Conservation (phyloP, 805 yeast species). For the Phaffomyces opuntiae region DNA sequence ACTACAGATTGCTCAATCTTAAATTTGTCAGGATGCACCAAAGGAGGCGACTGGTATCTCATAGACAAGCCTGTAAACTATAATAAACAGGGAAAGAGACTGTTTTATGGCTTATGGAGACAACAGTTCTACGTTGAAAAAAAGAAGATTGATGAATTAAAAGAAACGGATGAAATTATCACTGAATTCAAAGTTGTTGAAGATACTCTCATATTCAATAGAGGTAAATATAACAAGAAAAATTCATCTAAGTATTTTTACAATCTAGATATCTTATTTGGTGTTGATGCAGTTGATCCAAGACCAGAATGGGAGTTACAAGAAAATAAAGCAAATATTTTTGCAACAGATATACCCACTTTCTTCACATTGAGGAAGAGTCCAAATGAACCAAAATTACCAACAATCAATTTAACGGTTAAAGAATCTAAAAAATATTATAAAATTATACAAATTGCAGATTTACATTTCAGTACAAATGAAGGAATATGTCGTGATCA, state of each 20-base stretch:
- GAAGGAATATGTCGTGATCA: slow-evolving; percentile 75
- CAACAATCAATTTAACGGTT: slow-evolving; percentile 5
- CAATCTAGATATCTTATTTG: slow-evolving; percentile 60
- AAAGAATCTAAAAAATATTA: slow-evolving; percentile 39
- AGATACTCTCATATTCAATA: slow-evolving; percentile 39
- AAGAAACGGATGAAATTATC: slow-evolving; percentile 3
- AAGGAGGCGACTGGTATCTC: slow-evolving; percentile 7
- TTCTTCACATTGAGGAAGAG: slow-evolving; percentile 21
- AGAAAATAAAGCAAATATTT: slow-evolving; percentile 4
- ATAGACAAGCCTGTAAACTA: slow-evolving; percentile 9
- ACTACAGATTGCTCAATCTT: slow-evolving; percentile 5
- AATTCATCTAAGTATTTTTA: slow-evolving; percentile 12
- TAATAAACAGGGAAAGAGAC: slow-evolving; percentile 5
- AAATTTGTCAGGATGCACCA: slow-evolving; percentile 2
- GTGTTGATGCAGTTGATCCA: slow-evolving; percentile 69
- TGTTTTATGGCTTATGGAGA: slow-evolving; percentile 1
- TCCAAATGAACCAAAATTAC: neutral
- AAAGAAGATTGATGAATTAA: neutral
- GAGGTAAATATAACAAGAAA: slow-evolving; percentile 31
- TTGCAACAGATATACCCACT: slow-evolving; percentile 12
- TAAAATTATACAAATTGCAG: slow-evolving; percentile 86
- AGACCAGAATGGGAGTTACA: slow-evolving; percentile 56
- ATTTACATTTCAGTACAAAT: slow-evolving; percentile 84
- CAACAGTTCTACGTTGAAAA: slow-evolving; percentile 11
- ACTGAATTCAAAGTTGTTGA: neutral